Percentiles rank a stretch among this genome's conserved stretches.
Conservation (phyloP, 257 asterid species). For the Nicotiana noctiflora region DNA sequence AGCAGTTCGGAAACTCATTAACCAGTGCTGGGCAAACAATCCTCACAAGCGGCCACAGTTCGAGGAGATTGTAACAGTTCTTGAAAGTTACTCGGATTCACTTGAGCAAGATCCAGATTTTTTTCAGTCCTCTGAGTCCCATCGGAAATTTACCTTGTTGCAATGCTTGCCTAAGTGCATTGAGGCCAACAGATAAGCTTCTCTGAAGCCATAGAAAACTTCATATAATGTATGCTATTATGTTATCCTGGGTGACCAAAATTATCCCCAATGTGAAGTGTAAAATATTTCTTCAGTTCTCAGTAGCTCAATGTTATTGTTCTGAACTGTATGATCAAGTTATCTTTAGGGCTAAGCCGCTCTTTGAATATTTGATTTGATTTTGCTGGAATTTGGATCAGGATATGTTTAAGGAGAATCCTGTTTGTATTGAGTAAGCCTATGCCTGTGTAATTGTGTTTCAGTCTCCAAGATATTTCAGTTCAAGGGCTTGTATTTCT, state of each 20-base stretch:
- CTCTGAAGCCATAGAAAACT: conserved; percentile 24
- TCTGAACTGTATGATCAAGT: background rate
- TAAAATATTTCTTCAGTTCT: background rate
- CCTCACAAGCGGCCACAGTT: conserved; percentile 84
- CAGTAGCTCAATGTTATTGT: background rate
- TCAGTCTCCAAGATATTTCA: background rate
- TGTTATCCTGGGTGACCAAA: conserved; percentile 1
- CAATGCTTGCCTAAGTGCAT: conserved; percentile 59
- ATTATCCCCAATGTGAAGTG: conserved; percentile 9
- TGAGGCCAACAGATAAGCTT: conserved; percentile 27
- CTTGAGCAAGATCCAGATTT: conserved; percentile 65
- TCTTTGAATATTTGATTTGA: background rate
- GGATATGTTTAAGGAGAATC: background rate
- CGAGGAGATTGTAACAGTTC: conserved; percentile 62
- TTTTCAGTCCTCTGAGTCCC: conserved; percentile 43
- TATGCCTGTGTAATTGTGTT: background rate
- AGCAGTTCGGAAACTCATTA: conserved; percentile 55
- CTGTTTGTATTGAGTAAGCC: background rate
- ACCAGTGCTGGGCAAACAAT: conserved; percentile 80
- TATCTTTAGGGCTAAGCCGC: background rate
- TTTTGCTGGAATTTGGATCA: background rate
- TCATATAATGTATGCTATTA: background rate
- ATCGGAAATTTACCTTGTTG: conserved; percentile 21
- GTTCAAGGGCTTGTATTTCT: background rate
- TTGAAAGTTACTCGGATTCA: conserved; percentile 49